Conservation (phyloP, 192 early-diverging fungal species). For the Thamnidium elegans region DNA sequence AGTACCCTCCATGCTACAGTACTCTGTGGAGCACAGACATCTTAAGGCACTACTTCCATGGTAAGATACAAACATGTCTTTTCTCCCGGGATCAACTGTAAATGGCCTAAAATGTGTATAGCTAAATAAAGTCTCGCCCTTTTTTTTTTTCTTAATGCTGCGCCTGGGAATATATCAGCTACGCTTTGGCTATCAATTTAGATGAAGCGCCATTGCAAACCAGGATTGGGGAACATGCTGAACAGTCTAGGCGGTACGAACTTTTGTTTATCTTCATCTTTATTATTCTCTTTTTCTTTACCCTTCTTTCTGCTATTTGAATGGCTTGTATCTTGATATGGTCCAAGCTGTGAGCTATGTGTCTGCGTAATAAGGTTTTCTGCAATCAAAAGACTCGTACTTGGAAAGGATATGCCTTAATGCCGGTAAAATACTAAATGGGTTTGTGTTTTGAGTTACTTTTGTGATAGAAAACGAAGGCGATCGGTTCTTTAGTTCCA, state of each 20-base stretch:
- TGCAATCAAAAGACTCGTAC: neutral
- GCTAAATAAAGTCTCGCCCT: neutral
- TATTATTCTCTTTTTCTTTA: neutral
- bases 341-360: too few relatives aligned
- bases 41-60: too few relatives aligned
- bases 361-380: too few relatives aligned
- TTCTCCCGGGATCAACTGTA: too few relatives aligned
- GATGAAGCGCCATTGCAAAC: neutral
- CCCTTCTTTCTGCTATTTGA: neutral
- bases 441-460: neutral
- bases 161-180: neutral
- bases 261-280: neutral
- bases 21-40: too few relatives aligned
- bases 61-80: too few relatives aligned
- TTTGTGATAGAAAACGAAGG: neutral
- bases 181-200: neutral
- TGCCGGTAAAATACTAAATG: neutral
- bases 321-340: neutral
- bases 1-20: too few relatives aligned
- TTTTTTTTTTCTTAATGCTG: neutral
- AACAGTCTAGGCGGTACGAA: neutral
- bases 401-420: neutral
- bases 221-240: neutral
- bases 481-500: neutral
- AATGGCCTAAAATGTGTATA: too few relatives aligned